These are phyloP conservation scores for Rhodamnia argentea DNA, from an alignment of 345 rosid genomes.

Conservation along the genomic window DNA sequence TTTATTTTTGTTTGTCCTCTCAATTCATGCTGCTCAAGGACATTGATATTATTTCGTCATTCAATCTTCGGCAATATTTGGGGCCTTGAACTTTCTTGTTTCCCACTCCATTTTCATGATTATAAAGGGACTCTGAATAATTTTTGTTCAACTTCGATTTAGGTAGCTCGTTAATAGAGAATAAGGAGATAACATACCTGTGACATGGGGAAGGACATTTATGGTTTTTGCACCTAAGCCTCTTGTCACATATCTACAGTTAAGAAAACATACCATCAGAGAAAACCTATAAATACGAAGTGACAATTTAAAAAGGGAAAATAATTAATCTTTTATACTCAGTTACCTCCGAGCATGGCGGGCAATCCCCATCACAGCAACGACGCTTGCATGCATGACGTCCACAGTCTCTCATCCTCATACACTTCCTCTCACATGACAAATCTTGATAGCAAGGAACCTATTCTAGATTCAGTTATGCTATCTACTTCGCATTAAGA, in stretches of 20 bases:
- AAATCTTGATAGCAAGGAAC: slow-evolving; percentile 97
- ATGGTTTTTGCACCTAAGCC: slow-evolving; percentile 79
- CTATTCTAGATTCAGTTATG: slow-evolving; percentile 26
- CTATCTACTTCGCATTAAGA: neutral
- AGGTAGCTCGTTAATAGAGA: neutral
- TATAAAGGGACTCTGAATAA: neutral
- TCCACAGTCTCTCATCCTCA: slow-evolving; percentile 70
- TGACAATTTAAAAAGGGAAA: neutral
- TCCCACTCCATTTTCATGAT: neutral
- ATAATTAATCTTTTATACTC: neutral
- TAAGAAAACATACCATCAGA: neutral
- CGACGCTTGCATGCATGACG: slow-evolving; percentile 90
- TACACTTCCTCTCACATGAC: slow-evolving; percentile 83
- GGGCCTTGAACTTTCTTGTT: neutral
- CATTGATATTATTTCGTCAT: neutral
- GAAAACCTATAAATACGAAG: neutral
- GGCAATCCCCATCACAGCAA: slow-evolving; percentile 92
- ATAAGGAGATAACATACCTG: slow-evolving; percentile 31
- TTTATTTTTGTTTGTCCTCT: neutral
- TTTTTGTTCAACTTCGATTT: neutral
- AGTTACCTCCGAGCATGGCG: slow-evolving; percentile 76
- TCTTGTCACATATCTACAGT: slow-evolving; percentile 69
- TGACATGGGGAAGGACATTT: slow-evolving; percentile 92
- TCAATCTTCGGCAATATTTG: neutral
- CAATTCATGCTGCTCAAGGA: neutral